Evolutionary conservation across 495 filamentous ascomycete species (phyloP).

Genomic region (Cryomyces antarcticus): DNA sequence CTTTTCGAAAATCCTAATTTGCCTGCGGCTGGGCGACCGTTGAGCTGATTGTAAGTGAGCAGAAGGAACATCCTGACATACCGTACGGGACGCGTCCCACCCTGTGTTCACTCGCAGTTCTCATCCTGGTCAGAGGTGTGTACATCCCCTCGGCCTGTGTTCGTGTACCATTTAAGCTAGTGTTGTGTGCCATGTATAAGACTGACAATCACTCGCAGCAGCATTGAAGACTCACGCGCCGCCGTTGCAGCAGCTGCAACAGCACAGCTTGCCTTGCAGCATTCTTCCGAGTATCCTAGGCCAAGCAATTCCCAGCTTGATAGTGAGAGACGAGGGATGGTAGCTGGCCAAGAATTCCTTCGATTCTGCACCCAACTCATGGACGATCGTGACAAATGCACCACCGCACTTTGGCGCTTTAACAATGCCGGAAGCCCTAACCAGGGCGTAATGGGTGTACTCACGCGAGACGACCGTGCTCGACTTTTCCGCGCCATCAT

Average conservation of each 20-base stretch:
- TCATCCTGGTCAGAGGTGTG: no score
- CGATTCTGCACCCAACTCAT: conserved; percentile 60
- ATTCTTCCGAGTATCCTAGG: conserved; percentile 5
- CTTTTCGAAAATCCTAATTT: no score
- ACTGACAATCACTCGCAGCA: not conserved
- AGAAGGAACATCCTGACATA: no score
- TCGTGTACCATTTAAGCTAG: not conserved
- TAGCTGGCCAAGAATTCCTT: conserved; percentile 59
- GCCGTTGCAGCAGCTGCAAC: conserved; percentile 1
- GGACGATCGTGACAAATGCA: conserved; percentile 74
- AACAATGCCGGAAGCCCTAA: conserved; percentile 74
- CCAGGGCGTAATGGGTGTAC: conserved; percentile 23
- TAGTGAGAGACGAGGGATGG: conserved; percentile 82
- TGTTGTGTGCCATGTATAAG: not conserved
- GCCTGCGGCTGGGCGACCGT: no score
- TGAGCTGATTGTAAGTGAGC: no score
- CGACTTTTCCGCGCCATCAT: conserved; percentile 63
- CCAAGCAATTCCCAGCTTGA: conserved; percentile 2
- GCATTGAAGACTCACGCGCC: not conserved
- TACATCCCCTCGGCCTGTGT: not conserved
- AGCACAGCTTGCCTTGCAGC: conserved; percentile 33
- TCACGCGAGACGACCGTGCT: conserved; percentile 59
- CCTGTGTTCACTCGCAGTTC: no score
- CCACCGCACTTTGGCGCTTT: conserved; percentile 65
- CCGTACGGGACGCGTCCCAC: no score